phyloP scores from a whole-genome alignment of 495 filamentous ascomycete genomes.

The Immersiella caudata region DNA sequence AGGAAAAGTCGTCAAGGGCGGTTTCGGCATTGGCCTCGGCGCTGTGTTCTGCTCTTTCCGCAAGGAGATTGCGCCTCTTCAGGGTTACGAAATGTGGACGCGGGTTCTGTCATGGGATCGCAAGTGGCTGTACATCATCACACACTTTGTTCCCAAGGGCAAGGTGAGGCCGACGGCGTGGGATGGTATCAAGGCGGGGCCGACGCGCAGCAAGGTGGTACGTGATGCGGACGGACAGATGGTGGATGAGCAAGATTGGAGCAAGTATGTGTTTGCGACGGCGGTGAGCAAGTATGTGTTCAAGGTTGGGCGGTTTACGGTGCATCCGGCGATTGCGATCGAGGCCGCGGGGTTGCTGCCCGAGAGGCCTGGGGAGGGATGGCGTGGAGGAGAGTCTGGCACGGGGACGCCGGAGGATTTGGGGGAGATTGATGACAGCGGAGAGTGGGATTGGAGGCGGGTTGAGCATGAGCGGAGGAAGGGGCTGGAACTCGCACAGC shows the following conservation, averaged over 20 bases:
- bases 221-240: slow-evolving; percentile 43
- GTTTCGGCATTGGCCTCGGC: slow-evolving; percentile 65
- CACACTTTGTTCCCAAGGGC: slow-evolving; percentile 61
- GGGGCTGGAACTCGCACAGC: slow-evolving; percentile 51
- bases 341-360: slow-evolving; percentile 70
- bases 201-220: slow-evolving; percentile 27
- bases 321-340: slow-evolving; percentile 78
- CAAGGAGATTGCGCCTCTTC: slow-evolving; percentile 68
- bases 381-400: slow-evolving; percentile 46
- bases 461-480: slow-evolving; percentile 50
- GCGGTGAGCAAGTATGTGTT: slow-evolving; percentile 86
- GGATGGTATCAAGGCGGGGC: slow-evolving; percentile 31
- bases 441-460: slow-evolving; percentile 53
- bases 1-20: slow-evolving; percentile 37
- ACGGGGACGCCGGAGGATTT: slow-evolving; percentile 38
- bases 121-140: slow-evolving; percentile 55
- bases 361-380: slow-evolving; percentile 52
- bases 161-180: slow-evolving; percentile 51
- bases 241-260: slow-evolving; percentile 55
- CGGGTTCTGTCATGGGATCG: slow-evolving; percentile 71
- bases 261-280: slow-evolving; percentile 67
- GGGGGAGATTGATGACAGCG: slow-evolving; percentile 27
- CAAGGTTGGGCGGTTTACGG: slow-evolving; percentile 83
- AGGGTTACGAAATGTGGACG: slow-evolving; percentile 73
- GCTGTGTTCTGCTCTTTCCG: slow-evolving; percentile 69